Base-by-base conservation (phyloP, 192 early-diverging fungal species). In the Rhizophagus clarus region DNA sequence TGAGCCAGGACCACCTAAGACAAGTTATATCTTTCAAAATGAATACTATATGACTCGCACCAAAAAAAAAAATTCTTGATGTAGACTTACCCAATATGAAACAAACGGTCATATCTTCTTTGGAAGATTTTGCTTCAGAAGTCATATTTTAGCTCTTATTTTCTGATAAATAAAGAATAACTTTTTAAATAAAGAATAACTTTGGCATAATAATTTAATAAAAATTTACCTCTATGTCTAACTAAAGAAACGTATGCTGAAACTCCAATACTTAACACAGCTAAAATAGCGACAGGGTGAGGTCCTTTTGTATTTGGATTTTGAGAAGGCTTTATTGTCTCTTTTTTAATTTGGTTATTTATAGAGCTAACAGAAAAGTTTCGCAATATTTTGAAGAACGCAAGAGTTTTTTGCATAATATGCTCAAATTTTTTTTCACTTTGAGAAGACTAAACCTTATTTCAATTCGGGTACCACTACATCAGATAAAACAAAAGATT, bases 1-100 rank as follows among this genome's bases (percentile, higher is more conserved):
- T 17, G 93, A 89, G 63, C 94, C 95, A 37, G 95, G 95, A 15
- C 94, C 94, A 76, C 89, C 89, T 90, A 79, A 3, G 47, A 8
- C 17, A 24, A 61, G 20, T 74, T 37, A 74, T 74, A 26, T 37
- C 15, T 11, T 26, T 17, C n/a, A 20, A 63, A 12, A 20, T 10
- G 26, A 76, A 34, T 34, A 45, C 12, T 8, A n/a, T 17, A 8
- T 32, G 28, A 76, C 0, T 22, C 51, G 4, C 5, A 22, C 17
- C 10, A 56, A 12, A 60, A 56, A 40, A 40, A 40, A 40, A 40
- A 40, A 40, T 40, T n/a, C 37, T 8, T 40, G 37, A 7, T 49
- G 24, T 12, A n/a, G 63, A 64, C 15, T 76, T 45, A 76, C 79
- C 79, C 12, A 80, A 74, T 22, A 80, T 60, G 56, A 80, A 80